Conservation (phyloP, 2,329 filamentous ascomycete genomes). For the Pestalotiopsis sp. region DNA sequence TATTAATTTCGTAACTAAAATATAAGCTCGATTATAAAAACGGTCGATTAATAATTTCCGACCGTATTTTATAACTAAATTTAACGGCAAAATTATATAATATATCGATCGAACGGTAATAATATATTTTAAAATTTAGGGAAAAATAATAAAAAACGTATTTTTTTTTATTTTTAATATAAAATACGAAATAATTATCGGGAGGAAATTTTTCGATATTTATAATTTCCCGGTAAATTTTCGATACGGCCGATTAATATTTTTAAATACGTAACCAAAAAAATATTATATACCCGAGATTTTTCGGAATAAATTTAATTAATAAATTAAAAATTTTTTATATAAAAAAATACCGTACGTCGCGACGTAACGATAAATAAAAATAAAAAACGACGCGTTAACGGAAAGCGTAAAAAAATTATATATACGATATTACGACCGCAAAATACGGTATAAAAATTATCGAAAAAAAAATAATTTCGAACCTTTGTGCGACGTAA, state of each 20-base stretch:
- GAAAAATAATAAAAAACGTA: not conserved
- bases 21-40: not conserved
- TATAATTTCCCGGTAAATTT: not conserved
- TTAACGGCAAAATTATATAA: not conserved
- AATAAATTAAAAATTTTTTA: not conserved
- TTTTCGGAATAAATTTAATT: not conserved
- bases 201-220: not conserved
- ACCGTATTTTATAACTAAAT: not conserved
- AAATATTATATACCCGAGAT: not conserved
- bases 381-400: not conserved
- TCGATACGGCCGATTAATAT: not conserved
- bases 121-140: not conserved
- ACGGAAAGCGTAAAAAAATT: no score
- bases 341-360: not conserved
- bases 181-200: slow-evolving; percentile 5
- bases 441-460: no score
- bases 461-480: no score
- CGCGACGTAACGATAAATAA: not conserved
- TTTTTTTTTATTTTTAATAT: slow-evolving; percentile 3
- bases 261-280: not conserved
- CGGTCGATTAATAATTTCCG: not conserved
- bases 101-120: not conserved
- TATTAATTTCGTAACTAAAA: not conserved
- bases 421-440: no score
- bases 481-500: no score